A percentile compares a stretch with the other conserved stretches of the same genome.
Conservation (phyloP, 2,329 filamentous ascomycete genomes). For the Penicillium griseofulvum region DNA sequence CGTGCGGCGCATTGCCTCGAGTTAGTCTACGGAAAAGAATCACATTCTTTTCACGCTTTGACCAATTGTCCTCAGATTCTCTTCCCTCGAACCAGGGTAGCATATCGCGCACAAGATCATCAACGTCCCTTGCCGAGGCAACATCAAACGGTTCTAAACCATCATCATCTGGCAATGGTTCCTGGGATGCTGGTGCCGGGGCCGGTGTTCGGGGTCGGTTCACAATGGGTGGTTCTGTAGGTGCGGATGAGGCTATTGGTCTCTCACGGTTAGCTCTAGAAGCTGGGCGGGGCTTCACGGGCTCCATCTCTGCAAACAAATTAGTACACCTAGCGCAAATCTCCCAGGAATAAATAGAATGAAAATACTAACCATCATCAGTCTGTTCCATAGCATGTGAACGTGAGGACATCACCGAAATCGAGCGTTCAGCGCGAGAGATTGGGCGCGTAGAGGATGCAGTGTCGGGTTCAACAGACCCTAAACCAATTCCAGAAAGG, state of each 20-base stretch:
- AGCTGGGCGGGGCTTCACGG: slow-evolving; percentile 18
- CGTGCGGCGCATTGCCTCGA: slow-evolving; percentile 76
- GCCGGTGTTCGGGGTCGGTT: slow-evolving; percentile 19
- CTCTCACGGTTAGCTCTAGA: slow-evolving; percentile 22
- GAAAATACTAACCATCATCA: slow-evolving; percentile 20
- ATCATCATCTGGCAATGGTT: slow-evolving; percentile 57
- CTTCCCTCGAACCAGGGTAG: slow-evolving; percentile 76
- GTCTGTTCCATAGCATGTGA: slow-evolving; percentile 23
- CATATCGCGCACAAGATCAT: slow-evolving; percentile 83
- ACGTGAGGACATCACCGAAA: slow-evolving; percentile 32
- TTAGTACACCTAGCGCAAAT: slow-evolving; percentile 1
- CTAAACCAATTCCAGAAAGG: slow-evolving; percentile 66
- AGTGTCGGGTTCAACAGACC: slow-evolving; percentile 27
- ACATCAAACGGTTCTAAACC: slow-evolving; percentile 77
- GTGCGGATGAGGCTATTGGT: slow-evolving; percentile 11
- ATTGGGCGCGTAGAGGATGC: slow-evolving; percentile 23
- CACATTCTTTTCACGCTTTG: slow-evolving; percentile 77
- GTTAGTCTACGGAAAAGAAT: slow-evolving; percentile 73
- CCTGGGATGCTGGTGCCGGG: slow-evolving; percentile 8
- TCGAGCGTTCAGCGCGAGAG: slow-evolving; percentile 33
- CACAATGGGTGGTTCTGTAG: slow-evolving; percentile 35
- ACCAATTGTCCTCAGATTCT: slow-evolving; percentile 89
- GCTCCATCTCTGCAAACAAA: slow-evolving; percentile 15
- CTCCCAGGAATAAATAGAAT: not conserved
- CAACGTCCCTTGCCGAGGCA: slow-evolving; percentile 81